Base-by-base conservation (phyloP, 805 yeast species). In the Ogataea pini region DNA sequence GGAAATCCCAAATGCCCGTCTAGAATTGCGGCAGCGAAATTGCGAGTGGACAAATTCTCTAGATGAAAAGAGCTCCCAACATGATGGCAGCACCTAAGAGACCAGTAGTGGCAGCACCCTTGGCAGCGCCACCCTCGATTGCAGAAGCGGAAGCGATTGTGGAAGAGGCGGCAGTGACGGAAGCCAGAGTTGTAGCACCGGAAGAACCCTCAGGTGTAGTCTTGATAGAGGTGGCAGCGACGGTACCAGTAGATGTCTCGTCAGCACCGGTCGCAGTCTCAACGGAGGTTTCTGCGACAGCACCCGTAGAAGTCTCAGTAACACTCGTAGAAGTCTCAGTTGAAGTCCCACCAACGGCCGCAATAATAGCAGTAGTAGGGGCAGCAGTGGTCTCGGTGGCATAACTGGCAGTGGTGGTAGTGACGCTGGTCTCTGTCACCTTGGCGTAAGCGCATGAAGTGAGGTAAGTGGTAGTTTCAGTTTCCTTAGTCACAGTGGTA, bases 91-190 rank as follows among this genome's bases (percentile, higher is more conserved):
- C 57, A 49, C 59, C 64, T 44, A 60, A 48, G 31, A 55, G 39
- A 45, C 63, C 60, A 43, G 59, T 58, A 20, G 60, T 51, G 52
- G 52, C 55, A 45, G 51, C 51, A 25, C 49, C 50, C 54, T 61
- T 56, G 45, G 55, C 49, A 33, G 57, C 62, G 43, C 50, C 58
- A 48, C 54, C 62, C 22, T 51, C 59, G 34, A 54, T 27, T 47
- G 49, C 42, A 16, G 61, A 49, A 18, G 50, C 56, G 25, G 56
- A 24, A 22, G 59, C 42, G 38, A 54, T 45, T 36, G 52, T 18
- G 9, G 55, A 27, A 17, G 36, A 32, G 10, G 12, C 50, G 24
- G 47, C 47, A 38, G 49, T 39, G 12, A 54, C 48, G n/a, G 48
- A 45, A n/a, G 48, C 52, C 37, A 42, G 48, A 29, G 55, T 44